These are phyloP conservation scores for Metschnikowia lunata DNA, from an alignment of 805 yeast genomes.

Conservation along the genomic window DNA sequence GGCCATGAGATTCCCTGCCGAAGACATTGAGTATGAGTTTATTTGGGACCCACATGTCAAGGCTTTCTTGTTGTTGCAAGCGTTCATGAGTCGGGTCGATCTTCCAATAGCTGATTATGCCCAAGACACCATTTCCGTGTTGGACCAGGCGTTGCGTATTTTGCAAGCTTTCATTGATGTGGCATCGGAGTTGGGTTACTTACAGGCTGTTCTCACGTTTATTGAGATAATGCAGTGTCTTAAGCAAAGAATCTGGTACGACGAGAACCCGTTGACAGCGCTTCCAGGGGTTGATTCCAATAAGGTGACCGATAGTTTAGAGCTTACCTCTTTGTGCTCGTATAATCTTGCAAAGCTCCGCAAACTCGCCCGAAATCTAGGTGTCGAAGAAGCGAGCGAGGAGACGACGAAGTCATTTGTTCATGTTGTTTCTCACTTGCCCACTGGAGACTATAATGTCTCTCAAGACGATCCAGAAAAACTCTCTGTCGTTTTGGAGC, in stretches of 20 bases:
- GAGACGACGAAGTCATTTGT: slow-evolving; percentile 39
- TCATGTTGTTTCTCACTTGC: slow-evolving; percentile 52
- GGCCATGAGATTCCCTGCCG: slow-evolving; percentile 57
- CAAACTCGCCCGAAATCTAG: slow-evolving; percentile 34
- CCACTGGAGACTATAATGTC: slow-evolving; percentile 49
- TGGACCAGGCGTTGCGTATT: slow-evolving; percentile 92
- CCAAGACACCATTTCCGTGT: slow-evolving; percentile 88
- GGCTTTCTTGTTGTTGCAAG: slow-evolving; percentile 67
- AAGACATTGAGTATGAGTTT: slow-evolving; percentile 51
- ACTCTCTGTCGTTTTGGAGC: slow-evolving; percentile 47
- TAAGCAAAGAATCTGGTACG: slow-evolving; percentile 86
- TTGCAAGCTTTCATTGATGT: slow-evolving; percentile 90
- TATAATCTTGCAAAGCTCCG: slow-evolving; percentile 31
- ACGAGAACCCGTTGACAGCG: slow-evolving; percentile 59
- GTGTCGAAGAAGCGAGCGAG: slow-evolving; percentile 26
- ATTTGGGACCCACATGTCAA: slow-evolving; percentile 90
- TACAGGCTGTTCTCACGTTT: slow-evolving; percentile 55
- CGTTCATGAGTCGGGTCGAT: slow-evolving; percentile 64
- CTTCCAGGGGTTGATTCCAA: slow-evolving; percentile 44
- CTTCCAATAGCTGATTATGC: slow-evolving; percentile 92
- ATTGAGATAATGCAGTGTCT: slow-evolving; percentile 76
- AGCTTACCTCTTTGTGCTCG: slow-evolving; percentile 42
- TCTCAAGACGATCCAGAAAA: slow-evolving; percentile 32
- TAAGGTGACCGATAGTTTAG: slow-evolving; percentile 10
- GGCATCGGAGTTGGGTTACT: slow-evolving; percentile 76